A percentile compares a stretch with the other conserved stretches of the same genome.
Evolutionary conservation across 2,329 filamentous ascomycete genomes (phyloP).

Genomic region (Dendrostoma leiphaemia): DNA sequence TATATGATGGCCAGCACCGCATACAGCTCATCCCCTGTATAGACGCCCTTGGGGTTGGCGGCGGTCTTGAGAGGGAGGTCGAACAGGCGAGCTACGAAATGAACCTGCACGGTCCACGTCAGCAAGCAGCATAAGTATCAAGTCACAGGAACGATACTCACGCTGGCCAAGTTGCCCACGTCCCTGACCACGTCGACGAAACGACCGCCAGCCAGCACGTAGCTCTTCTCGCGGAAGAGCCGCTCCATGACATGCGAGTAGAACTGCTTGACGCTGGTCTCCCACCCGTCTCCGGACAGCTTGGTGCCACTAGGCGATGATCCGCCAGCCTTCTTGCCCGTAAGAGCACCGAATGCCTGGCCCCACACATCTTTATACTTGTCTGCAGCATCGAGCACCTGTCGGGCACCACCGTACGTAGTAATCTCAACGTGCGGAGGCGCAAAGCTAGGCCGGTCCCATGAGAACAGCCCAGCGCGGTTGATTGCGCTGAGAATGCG

Average conservation of each 20-base stretch:
- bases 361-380: constrained; percentile 67
- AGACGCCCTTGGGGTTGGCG: constrained; percentile 57
- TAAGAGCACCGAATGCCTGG: constrained; percentile 60
- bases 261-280: constrained; percentile 61
- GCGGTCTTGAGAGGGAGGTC: constrained; percentile 65
- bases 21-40: constrained; percentile 55
- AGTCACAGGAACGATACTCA: not conserved
- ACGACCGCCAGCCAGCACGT: constrained; percentile 55
- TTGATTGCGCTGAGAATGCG: constrained; percentile 68
- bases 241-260: constrained; percentile 61
- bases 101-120: constrained; percentile 42
- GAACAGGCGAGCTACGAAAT: constrained; percentile 62
- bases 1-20: constrained; percentile 66
- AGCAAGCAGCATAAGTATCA: not conserved
- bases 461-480: constrained; percentile 68
- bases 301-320: not conserved
- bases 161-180: constrained; percentile 59
- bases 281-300: constrained; percentile 52
- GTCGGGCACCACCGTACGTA: constrained; percentile 59
- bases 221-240: constrained; percentile 64
- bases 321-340: constrained; percentile 38
- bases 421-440: constrained; percentile 53
- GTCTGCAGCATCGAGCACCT: constrained; percentile 58
- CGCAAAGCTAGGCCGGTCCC: constrained; percentile 55
- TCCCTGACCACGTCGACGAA: constrained; percentile 72